Percentiles rank a stretch among this genome's conserved stretches.
Conservation (phyloP, 1,139 yeast genomes). For the Chernovozyma aurita region DNA sequence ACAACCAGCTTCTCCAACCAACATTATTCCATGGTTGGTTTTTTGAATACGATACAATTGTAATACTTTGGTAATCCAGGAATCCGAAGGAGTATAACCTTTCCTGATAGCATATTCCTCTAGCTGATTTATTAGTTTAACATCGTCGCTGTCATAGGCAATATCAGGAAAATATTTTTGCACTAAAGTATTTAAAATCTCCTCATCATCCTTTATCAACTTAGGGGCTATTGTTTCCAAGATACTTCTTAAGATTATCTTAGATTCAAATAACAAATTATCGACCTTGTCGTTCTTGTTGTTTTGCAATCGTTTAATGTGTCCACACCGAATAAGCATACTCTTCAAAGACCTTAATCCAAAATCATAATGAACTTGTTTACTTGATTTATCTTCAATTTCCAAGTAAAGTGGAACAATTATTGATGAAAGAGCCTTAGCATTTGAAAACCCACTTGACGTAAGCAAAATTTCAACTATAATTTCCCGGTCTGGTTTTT, state of each 20-base stretch:
- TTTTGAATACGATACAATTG: conserved; percentile 63
- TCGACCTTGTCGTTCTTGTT: neutral
- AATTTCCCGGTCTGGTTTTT: conserved; percentile 60
- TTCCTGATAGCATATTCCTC: conserved; percentile 11
- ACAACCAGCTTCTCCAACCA: conserved; percentile 72
- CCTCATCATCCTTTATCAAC: conserved; percentile 49
- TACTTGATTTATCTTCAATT: conserved; percentile 35
- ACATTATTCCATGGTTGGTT: conserved; percentile 76
- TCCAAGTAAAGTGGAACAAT: conserved; percentile 55
- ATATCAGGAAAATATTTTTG: conserved; percentile 21
- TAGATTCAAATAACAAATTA: conserved; percentile 24
- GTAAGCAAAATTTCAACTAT: conserved; percentile 72
- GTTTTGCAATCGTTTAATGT: conserved; percentile 26
- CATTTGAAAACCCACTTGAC: conserved; percentile 64
- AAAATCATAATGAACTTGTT: conserved; percentile 82
- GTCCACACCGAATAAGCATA: conserved; percentile 58
- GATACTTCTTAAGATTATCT: conserved; percentile 50
- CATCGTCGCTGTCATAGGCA: conserved; percentile 11
- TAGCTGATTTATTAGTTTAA: conserved; percentile 15
- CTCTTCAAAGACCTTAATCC: conserved; percentile 79
- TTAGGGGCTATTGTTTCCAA: conserved; percentile 63
- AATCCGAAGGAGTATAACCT: conserved; percentile 24
- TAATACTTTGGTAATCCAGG: conserved; percentile 52
- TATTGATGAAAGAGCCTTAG: conserved; percentile 41
- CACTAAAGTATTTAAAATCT: conserved; percentile 28